Conservation (phyloP, 768 basidiomycete genomes). For the Tulasnella sp. region DNA sequence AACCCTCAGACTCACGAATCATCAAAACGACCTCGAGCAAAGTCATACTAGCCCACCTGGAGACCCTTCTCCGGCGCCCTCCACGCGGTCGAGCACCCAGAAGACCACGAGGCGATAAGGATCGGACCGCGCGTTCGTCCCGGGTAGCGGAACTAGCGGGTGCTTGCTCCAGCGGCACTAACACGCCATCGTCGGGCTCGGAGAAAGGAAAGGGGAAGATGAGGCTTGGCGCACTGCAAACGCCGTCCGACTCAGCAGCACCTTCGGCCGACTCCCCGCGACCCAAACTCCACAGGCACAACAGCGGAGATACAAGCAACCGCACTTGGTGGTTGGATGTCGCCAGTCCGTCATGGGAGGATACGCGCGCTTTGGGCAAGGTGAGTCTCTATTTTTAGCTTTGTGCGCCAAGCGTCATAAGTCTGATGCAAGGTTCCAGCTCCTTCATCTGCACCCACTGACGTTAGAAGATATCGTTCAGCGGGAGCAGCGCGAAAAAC, state of each 20-base stretch:
- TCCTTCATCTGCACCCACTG: conserved; percentile 83
- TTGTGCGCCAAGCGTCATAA: neutral
- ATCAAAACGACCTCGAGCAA: conserved; percentile 49
- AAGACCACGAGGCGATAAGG: conserved; percentile 25
- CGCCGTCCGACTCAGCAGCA: neutral
- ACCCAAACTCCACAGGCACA: conserved; percentile 17
- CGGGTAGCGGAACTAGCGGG: neutral
- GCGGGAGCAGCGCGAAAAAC: conserved; percentile 86
- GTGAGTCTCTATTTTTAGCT: conserved; percentile 39
- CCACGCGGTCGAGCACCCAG: conserved; percentile 9
- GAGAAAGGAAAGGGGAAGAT: conserved; percentile 47
- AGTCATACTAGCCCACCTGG: conserved; percentile 50
- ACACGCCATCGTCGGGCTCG: neutral
- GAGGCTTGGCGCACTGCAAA: conserved; percentile 6
- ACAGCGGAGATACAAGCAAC: conserved; percentile 30
- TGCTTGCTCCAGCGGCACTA: conserved; percentile 23
- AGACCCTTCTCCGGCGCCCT: conserved; percentile 39
- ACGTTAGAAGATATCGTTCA: conserved; percentile 92
- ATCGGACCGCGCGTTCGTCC: conserved; percentile 8
- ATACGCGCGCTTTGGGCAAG: conserved; percentile 81
- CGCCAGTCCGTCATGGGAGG: conserved; percentile 80
- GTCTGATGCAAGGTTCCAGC: conserved; percentile 42
- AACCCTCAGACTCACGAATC: conserved; percentile 35
- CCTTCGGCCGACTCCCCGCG: neutral
- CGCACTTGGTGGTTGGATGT: conserved; percentile 88